Evolutionary conservation across 2,329 filamentous ascomycete genomes (phyloP).

Genomic region (Trichoderma arundinaceum): DNA sequence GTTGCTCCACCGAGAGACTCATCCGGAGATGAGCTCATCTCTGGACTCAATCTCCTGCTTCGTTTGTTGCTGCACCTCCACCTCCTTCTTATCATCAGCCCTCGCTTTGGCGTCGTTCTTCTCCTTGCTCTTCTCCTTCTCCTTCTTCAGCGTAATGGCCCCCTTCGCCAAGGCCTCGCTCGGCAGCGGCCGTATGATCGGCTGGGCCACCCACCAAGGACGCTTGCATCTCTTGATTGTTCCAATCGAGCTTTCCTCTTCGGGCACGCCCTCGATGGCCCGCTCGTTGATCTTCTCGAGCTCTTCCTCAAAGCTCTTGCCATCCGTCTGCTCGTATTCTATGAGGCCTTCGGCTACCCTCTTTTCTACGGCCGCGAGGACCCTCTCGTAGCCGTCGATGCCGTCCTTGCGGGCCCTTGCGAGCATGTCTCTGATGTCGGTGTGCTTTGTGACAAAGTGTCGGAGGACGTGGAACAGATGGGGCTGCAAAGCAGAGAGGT

Average conservation of each 20-base stretch:
- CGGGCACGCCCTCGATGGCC: conserved; percentile 46
- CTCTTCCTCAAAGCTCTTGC: conserved; percentile 55
- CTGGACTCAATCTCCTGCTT: conserved; percentile 33
- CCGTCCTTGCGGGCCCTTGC: conserved; percentile 72
- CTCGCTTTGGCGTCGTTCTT: conserved; percentile 48
- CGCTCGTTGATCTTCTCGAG: conserved; percentile 37
- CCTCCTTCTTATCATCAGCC: neutral
- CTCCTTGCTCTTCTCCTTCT: conserved; percentile 64
- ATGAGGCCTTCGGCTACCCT: conserved; percentile 74
- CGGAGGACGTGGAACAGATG: conserved; percentile 93
- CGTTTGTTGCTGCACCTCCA: conserved; percentile 10
- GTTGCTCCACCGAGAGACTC: neutral
- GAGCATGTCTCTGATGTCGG: conserved; percentile 83
- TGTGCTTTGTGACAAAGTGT: conserved; percentile 79
- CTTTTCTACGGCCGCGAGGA: conserved; percentile 75
- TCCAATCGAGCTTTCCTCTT: conserved; percentile 65
- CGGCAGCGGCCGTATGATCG: conserved; percentile 83
- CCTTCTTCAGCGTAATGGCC: conserved; percentile 75
- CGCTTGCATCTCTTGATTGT: conserved; percentile 75
- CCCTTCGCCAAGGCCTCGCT: conserved; percentile 86
- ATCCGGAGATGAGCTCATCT: conserved; percentile 33
- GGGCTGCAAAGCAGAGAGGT: conserved; percentile 81
- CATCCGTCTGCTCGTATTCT: conserved; percentile 64
- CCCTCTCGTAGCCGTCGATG: conserved; percentile 75
- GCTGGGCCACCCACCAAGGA: conserved; percentile 90